Conservation (phyloP, 78 protist species). For the Ministeria vibrans region DNA sequence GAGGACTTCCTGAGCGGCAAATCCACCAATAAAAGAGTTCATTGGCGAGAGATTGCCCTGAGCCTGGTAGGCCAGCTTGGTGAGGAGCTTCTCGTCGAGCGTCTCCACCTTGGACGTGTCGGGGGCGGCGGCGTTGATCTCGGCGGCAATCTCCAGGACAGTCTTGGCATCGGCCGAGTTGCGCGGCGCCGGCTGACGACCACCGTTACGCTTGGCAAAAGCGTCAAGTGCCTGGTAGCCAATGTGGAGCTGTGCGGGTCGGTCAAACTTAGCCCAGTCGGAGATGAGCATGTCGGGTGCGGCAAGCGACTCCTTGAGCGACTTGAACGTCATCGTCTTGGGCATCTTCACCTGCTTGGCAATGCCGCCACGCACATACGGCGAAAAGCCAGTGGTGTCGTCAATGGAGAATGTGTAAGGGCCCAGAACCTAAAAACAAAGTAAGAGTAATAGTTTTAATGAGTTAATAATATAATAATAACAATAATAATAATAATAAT, state of each 20-base stretch:
- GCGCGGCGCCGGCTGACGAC: slow-evolving; percentile 47
- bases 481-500: too few species aligned
- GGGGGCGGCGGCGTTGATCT: background rate
- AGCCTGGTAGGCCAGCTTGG: slow-evolving; percentile 38
- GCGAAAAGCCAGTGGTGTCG: slow-evolving; percentile 49
- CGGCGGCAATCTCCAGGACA: background rate
- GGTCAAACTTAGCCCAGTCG: slow-evolving; percentile 76
- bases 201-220: slow-evolving; percentile 23
- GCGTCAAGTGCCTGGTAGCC: slow-evolving; percentile 55
- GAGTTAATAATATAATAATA: too few species aligned
- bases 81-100: slow-evolving; percentile 43
- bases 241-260: slow-evolving; percentile 49
- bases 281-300: slow-evolving; percentile 49
- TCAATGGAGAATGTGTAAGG: slow-evolving; percentile 64
- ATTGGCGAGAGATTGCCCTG: slow-evolving; percentile 66
- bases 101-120: slow-evolving; percentile 7
- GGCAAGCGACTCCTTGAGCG: slow-evolving; percentile 39
- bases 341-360: slow-evolving; percentile 84
- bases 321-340: slow-evolving; percentile 34
- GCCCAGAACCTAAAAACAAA: too few species aligned
- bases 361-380: slow-evolving; percentile 75
- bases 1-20: slow-evolving; percentile 87
- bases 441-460: too few species aligned
- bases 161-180: slow-evolving; percentile 33
- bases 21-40: slow-evolving; percentile 78